These are phyloP conservation scores for Hymenotorrendiella dingleyae DNA, from an alignment of 2,329 filamentous ascomycete genomes.

Conservation along the genomic window DNA sequence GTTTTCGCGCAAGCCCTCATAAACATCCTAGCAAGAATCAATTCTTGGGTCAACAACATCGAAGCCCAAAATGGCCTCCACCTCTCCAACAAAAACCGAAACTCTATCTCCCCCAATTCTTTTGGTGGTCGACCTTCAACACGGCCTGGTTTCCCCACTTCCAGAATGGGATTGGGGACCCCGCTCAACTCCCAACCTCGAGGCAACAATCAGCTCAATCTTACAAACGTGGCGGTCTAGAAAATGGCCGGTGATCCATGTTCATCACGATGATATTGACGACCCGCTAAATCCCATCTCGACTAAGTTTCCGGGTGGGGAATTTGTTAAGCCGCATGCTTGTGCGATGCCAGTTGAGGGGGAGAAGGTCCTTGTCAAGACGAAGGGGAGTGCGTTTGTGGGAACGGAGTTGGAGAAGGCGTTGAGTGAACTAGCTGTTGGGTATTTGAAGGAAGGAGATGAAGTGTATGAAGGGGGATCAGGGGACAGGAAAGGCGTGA, in stretches of 20 bases:
- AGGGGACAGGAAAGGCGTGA: no score
- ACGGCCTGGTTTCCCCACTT: constrained; percentile 13
- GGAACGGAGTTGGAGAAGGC: constrained; percentile 2
- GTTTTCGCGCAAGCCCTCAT: no score
- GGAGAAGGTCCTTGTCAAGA: constrained; percentile 19
- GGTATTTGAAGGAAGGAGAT: constrained; percentile 4
- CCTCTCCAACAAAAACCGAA: no score
- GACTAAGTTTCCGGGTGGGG: constrained; percentile 5
- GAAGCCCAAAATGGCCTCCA: no score
- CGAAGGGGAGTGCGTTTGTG: constrained; percentile 19
- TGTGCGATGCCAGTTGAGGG: constrained; percentile 10
- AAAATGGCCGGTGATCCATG: constrained; percentile 16
- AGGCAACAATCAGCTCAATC: constrained; percentile 12
- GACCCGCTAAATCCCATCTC: constrained; percentile 13
- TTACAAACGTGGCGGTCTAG: constrained; percentile 16
- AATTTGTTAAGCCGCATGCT: constrained; percentile 12
- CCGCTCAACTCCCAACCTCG: constrained; percentile 20
- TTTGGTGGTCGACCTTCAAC: constrained; percentile 21
- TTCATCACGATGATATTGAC: constrained; percentile 17
- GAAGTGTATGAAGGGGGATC: no score
- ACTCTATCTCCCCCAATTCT: constrained; percentile 20
- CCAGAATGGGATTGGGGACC: constrained; percentile 14
- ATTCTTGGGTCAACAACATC: no score
- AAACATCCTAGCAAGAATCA: no score
- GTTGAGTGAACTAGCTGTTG: not conserved